Percentiles rank a stretch among this genome's conserved stretches.
These are phyloP conservation scores for Skeletonema costatum DNA, from an alignment of 108 stramenopile genomes.

Conservation along the genomic window DNA sequence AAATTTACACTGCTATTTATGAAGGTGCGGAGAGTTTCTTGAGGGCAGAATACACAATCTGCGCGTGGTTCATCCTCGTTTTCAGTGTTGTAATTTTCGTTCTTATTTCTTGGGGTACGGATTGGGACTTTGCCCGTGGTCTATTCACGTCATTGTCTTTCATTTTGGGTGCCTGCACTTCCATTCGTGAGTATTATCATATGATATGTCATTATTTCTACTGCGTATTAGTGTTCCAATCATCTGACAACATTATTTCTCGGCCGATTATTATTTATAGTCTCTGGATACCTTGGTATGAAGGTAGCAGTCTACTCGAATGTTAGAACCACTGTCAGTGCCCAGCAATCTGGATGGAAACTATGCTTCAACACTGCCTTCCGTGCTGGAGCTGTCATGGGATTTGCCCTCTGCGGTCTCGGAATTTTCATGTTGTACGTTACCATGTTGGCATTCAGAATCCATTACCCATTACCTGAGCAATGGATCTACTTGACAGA, in stretches of 20 bases:
- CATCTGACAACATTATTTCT: neutral
- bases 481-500: conserved; percentile 95
- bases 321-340: conserved; percentile 94
- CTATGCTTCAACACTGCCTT: conserved; percentile 95
- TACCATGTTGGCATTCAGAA: conserved; percentile 76
- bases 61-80: conserved; percentile 85
- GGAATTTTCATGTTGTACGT: conserved; percentile 92
- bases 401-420: conserved; percentile 95
- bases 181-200: conserved; percentile 44
- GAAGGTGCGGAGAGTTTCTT: conserved; percentile 96
- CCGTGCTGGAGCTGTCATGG: conserved; percentile 98
- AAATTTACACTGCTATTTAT: conserved; percentile 95
- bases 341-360: conserved; percentile 88
- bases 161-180: conserved; percentile 89
- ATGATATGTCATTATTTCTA: conserved; percentile 43
- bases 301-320: conserved; percentile 97
- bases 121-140: conserved; percentile 87
- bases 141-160: conserved; percentile 91
- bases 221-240: neutral
- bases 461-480: conserved; percentile 72
- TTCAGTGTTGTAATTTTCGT: conserved; percentile 87
- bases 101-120: conserved; percentile 89
- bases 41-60: conserved; percentile 94
- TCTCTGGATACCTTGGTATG: conserved; percentile 96
- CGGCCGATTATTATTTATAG: conserved; percentile 44